These are phyloP conservation scores for Wallacemonas sp. DNA, from an alignment of 208 protist genomes.

Conservation along the genomic window DNA sequence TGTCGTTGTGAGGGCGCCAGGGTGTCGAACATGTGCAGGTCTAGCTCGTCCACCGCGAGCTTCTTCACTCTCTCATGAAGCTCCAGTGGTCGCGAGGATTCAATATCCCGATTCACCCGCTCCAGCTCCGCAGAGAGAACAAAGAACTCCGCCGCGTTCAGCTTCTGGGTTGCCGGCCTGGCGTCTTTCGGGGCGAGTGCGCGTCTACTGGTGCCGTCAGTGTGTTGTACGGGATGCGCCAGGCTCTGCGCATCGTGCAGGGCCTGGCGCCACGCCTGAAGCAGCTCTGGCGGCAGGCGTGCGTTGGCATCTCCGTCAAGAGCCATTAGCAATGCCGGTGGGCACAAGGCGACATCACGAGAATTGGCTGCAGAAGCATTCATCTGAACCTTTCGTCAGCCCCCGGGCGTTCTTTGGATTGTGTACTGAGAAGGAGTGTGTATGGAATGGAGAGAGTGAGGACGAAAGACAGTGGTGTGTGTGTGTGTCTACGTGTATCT, in stretches of 20 bases:
- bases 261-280: not conserved
- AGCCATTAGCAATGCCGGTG: conserved; percentile 6
- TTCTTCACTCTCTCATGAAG: conserved; percentile 3
- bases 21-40: conserved; percentile 16
- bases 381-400: too few relatives aligned
- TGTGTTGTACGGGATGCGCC: not conserved
- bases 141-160: conserved; percentile 58
- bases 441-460: not conserved
- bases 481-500: too few relatives aligned
- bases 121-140: conserved; percentile 48
- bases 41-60: conserved; percentile 24
- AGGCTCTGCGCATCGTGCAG: not conserved
- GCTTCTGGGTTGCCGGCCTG: conserved; percentile 7
- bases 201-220: not conserved
- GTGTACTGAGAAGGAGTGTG: not conserved
- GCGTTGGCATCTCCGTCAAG: not conserved
- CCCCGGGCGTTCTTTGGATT: too few relatives aligned
- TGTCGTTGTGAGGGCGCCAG: conserved; percentile 10
- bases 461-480: not conserved
- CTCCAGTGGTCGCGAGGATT: conserved; percentile 6
- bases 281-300: not conserved
- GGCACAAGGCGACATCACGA: not conserved
- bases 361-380: not conserved
- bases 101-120: conserved; percentile 26
- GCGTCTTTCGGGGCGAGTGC: not conserved